phyloP scores from a whole-genome alignment of 2,329 filamentous ascomycete genomes.

The Apiospora arundinis region DNA sequence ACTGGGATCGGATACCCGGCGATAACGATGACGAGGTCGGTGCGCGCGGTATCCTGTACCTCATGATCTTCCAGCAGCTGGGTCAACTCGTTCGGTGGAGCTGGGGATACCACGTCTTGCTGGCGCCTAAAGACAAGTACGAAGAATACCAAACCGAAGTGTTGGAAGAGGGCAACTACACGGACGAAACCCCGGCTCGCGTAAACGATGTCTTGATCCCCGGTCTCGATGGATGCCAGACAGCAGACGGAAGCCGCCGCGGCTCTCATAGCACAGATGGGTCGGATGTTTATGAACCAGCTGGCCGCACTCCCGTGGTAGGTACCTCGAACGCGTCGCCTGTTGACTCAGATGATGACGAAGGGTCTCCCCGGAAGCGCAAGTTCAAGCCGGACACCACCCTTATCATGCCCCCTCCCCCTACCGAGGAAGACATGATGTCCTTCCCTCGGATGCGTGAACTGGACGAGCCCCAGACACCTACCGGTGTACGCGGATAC shows the following conservation, averaged over 20 bases:
- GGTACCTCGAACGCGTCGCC: slow-evolving; percentile 57
- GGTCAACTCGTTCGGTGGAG: slow-evolving; percentile 96
- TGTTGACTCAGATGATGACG: slow-evolving; percentile 56
- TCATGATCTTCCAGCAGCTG: slow-evolving; percentile 96
- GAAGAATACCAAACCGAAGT: slow-evolving; percentile 65
- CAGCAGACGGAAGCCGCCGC: slow-evolving; percentile 41
- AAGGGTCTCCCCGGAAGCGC: slow-evolving; percentile 44
- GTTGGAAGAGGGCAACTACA: slow-evolving; percentile 65
- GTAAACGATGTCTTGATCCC: slow-evolving; percentile 51
- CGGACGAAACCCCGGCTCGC: slow-evolving; percentile 49
- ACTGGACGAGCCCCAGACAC: slow-evolving; percentile 47
- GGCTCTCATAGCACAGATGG: slow-evolving; percentile 47
- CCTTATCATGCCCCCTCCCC: slow-evolving; percentile 34
- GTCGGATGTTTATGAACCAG: slow-evolving; percentile 59
- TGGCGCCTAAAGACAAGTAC: slow-evolving; percentile 83
- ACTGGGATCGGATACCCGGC: slow-evolving; percentile 89
- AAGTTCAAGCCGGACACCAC: slow-evolving; percentile 24
- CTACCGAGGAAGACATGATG: slow-evolving; percentile 59
- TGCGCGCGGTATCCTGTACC: slow-evolving; percentile 90
- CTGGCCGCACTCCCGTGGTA: slow-evolving; percentile 61
- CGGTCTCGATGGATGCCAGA: slow-evolving; percentile 47
- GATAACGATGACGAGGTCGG: slow-evolving; percentile 96
- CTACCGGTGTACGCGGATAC: slow-evolving; percentile 49
- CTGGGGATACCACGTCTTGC: slow-evolving; percentile 93
- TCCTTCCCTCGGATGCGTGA: slow-evolving; percentile 65